phyloP scores from a whole-genome alignment of 257 asterid species.

The Fraxinus quadrangulata region DNA sequence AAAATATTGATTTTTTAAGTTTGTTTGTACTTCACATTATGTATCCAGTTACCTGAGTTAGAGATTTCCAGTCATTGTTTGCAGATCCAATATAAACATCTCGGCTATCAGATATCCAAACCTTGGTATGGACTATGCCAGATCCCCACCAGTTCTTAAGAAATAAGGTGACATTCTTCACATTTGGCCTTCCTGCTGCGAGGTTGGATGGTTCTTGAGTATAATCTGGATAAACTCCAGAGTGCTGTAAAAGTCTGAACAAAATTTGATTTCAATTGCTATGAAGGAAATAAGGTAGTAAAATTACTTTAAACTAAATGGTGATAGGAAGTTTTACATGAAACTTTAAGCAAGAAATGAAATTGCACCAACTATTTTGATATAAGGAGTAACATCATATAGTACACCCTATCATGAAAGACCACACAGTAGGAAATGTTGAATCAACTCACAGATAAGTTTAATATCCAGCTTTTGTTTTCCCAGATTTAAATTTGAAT shows the following conservation, averaged over 20 bases:
- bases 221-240: slow-evolving; percentile 84
- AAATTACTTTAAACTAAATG: neutral
- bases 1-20: neutral
- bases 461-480: neutral
- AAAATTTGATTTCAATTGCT: slow-evolving; percentile 29
- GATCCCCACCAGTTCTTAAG: slow-evolving; percentile 86
- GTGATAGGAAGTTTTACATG: neutral
- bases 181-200: slow-evolving; percentile 75
- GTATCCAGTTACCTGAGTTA: slow-evolving; percentile 59
- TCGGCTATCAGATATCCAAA: slow-evolving; percentile 77
- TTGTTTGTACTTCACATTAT: neutral
- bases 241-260: slow-evolving; percentile 81
- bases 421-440: neutral
- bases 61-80: slow-evolving; percentile 94
- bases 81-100: slow-evolving; percentile 87
- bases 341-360: neutral
- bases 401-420: neutral
- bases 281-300: slow-evolving; percentile 5
- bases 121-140: slow-evolving; percentile 84
- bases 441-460: neutral
- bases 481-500: neutral
- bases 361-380: neutral
- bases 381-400: neutral
- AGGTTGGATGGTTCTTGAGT: slow-evolving; percentile 68
- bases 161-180: slow-evolving; percentile 67